Conservation (phyloP, 2,329 filamentous ascomycete genomes). For the Aureobasidium sp. region DNA sequence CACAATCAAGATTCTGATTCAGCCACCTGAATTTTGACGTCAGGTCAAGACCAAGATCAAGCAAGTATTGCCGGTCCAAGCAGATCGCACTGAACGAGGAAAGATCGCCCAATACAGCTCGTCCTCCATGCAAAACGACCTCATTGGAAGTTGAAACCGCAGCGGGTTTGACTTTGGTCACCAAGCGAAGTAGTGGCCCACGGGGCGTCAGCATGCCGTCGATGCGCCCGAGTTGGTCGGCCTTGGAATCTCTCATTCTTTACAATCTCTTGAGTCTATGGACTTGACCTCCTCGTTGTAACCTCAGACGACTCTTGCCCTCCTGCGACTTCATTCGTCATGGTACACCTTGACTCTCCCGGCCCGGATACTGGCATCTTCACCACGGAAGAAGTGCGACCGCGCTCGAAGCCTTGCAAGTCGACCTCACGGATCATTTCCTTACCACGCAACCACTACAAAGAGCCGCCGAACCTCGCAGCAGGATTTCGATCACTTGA, state of each 20-base stretch:
- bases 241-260: not conserved
- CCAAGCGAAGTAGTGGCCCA: not conserved
- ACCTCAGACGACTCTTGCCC: not conserved
- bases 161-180: not conserved
- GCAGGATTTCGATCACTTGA: slow-evolving; percentile 23
- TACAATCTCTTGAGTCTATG: not conserved
- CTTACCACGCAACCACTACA: slow-evolving; percentile 22
- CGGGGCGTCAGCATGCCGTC: slow-evolving; percentile 3
- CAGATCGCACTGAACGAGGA: not conserved
- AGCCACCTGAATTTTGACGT: not conserved
- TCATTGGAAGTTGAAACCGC: not conserved
- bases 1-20: not conserved
- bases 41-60: not conserved
- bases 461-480: slow-evolving; percentile 22
- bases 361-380: slow-evolving; percentile 24
- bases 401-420: slow-evolving; percentile 15
- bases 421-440: slow-evolving; percentile 22
- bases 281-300: not conserved
- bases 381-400: slow-evolving; percentile 22
- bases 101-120: not conserved
- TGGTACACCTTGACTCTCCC: slow-evolving; percentile 18
- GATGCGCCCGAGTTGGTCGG: not conserved
- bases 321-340: not conserved
- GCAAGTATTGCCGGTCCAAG: slow-evolving; percentile 2
- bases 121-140: slow-evolving; percentile 2